These are phyloP conservation scores for Beauveria varroae DNA, from an alignment of 2,329 filamentous ascomycete species.

Conservation along the genomic window DNA sequence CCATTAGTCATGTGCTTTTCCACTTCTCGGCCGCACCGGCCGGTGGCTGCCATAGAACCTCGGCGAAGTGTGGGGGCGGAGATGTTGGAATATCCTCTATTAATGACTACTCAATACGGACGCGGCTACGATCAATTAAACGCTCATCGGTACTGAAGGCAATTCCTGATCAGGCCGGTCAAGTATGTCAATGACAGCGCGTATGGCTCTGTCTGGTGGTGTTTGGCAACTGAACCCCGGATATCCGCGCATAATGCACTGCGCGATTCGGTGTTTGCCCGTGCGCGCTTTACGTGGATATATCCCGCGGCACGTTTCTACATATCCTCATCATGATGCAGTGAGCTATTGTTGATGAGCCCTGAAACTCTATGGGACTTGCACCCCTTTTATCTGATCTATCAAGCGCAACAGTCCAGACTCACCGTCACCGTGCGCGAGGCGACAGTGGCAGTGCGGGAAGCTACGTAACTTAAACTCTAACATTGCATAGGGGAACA, in stretches of 20 bases:
- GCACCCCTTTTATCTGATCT: background rate
- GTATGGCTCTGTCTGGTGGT: background rate
- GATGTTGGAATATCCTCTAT: background rate
- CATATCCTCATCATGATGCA: background rate
- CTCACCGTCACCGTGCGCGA: background rate
- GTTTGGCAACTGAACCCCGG: background rate
- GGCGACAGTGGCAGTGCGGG: background rate
- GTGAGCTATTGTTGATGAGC: background rate
- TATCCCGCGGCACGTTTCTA: background rate
- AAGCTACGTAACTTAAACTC: background rate
- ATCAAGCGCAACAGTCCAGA: background rate
- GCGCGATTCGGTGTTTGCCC: background rate
- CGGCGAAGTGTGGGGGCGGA: conserved; percentile 12
- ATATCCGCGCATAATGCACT: background rate
- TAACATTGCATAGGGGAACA: background rate
- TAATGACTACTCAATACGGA: background rate
- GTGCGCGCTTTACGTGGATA: background rate
- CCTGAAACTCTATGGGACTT: background rate
- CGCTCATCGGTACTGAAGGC: background rate
- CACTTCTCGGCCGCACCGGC: background rate
- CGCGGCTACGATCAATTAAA: background rate
- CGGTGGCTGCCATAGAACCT: conserved; percentile 13
- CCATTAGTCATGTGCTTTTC: conserved; percentile 8
- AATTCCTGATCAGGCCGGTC: background rate
- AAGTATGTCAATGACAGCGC: background rate